Evolutionary conservation across 129 eudicot genomes (phyloP).

Genomic region (Artemisia annua): DNA sequence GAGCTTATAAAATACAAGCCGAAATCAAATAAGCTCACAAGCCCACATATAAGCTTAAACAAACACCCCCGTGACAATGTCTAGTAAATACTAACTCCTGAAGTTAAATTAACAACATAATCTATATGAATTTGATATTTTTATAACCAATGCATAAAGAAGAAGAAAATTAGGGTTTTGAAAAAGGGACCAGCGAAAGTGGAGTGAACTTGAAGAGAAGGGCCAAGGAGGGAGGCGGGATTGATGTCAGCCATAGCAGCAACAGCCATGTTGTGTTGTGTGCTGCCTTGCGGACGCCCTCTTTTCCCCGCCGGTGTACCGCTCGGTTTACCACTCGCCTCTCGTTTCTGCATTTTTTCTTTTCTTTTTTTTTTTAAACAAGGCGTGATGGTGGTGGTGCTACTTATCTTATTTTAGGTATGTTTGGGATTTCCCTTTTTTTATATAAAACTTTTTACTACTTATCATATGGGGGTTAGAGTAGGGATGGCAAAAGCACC

Average conservation of each 20-base stretch:
- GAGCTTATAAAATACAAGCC: too few relatives aligned
- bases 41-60: too few relatives aligned
- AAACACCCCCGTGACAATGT: too few relatives aligned
- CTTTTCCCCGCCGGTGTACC: conserved; percentile 75
- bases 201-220: conserved; percentile 87
- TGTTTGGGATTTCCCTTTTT: too few relatives aligned
- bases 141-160: neutral
- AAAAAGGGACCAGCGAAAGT: conserved; percentile 70
- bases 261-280: conserved; percentile 44
- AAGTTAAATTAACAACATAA: neutral
- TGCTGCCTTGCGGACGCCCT: conserved; percentile 86
- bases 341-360: conserved; percentile 71
- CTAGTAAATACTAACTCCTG: neutral
- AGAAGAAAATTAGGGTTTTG: conserved; percentile 37
- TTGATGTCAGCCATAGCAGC: conserved; percentile 47
- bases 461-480: too few relatives aligned
- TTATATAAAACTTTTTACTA: too few relatives aligned
- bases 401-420: too few relatives aligned
- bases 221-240: conserved; percentile 86
- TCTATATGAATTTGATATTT: neutral
- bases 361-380: too few relatives aligned
- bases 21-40: too few relatives aligned
- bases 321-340: conserved; percentile 48
- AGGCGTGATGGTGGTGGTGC: too few relatives aligned
- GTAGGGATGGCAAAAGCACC: too few relatives aligned